Percentiles rank a stretch among this genome's conserved stretches.
phyloP scores from a whole-genome alignment of 2,329 filamentous ascomycete species.

The Annulohypoxylon truncatum region DNA sequence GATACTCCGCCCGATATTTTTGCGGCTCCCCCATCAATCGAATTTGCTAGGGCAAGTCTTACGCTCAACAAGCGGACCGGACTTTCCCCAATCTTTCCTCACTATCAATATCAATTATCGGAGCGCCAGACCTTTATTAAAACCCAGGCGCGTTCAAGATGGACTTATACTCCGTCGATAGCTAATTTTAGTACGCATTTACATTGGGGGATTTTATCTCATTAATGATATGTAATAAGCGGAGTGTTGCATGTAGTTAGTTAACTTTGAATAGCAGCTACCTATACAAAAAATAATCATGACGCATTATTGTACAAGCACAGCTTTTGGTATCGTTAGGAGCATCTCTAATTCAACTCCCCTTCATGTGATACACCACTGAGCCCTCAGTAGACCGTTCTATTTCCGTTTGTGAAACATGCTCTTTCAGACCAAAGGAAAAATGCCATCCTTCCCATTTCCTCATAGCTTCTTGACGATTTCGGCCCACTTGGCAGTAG shows the following conservation, averaged over 20 bases:
- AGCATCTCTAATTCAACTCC: conserved; percentile 47
- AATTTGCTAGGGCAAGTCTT: conserved; percentile 18
- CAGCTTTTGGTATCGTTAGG: conserved; percentile 51
- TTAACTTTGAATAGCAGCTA: conserved; percentile 33
- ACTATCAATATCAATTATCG: not conserved
- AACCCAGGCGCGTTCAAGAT: not conserved
- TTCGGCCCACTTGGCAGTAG: conserved; percentile 95
- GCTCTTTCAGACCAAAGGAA: conserved; percentile 42
- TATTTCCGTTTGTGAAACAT: conserved; percentile 48
- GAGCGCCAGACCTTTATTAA: not conserved
- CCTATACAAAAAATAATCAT: conserved; percentile 46
- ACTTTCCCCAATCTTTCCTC: conserved; percentile 44
- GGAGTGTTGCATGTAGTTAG: conserved; percentile 16
- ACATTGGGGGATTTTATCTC: not conserved
- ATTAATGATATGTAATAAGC: conserved; percentile 10
- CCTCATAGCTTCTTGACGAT: conserved; percentile 89
- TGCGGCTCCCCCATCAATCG: conserved; percentile 37
- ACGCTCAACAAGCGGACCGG: conserved; percentile 44
- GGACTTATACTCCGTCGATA: not conserved
- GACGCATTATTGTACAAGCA: conserved; percentile 50
- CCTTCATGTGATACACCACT: conserved; percentile 44
- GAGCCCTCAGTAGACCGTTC: conserved; percentile 46
- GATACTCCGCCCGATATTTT: conserved; percentile 36
- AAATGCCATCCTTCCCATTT: conserved; percentile 37
- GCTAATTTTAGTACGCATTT: not conserved